Base-by-base conservation (phyloP, 2,329 filamentous ascomycete genomes). In the Aureobasidium sp. region DNA sequence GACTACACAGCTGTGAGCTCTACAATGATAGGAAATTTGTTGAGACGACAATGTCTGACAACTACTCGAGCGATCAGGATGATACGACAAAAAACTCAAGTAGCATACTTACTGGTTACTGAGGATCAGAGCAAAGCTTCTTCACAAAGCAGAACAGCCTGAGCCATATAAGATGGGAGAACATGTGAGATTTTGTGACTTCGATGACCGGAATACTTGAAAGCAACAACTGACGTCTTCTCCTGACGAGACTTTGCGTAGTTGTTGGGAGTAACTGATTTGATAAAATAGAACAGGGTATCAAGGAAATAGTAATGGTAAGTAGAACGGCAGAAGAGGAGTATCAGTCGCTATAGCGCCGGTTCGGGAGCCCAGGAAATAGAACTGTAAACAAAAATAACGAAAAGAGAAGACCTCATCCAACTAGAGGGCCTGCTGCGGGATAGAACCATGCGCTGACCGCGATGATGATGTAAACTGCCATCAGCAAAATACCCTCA, bases 381-480 rank as follows among this genome's bases (percentile, higher is more conserved):
- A n/a, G n/a, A n/a, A n/a, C n/a, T n/a, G 56, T 56, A 29, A 23
- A 47, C 25, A 38, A 8, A 50, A 10, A 29, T 38, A 11, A 42
- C 47, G 13, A 43, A 31, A 47, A 15, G 29, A 29, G 29, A 2
- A 23, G 3, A 47, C 7, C 31, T 40, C 29, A 64, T 20, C 60
- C 60, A 38, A 64, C 50, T 50, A 64, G 38, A 29, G 38, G 40
- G 16, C 55, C 66, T 11, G 55, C 38, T n/a, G 68, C 72, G 7
- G 76, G 76, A 59, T 78, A 78, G 69, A 76, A 89, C 84, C 85
- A 90, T 2, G 86, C 85, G 45, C 86, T 85, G 53, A 90, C 76
- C 23, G 88, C 85, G 69, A 90, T 90, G 71, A 90, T 90, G 62
- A 90, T 71, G 70, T 90, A 90, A 65, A 87, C 82, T 55, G 83